Evolutionary conservation across 1,139 yeast genomes (phyloP), one percentile per base, ranked within the genome.

Genomic region (Debaryomycetaceae sp.): DNA sequence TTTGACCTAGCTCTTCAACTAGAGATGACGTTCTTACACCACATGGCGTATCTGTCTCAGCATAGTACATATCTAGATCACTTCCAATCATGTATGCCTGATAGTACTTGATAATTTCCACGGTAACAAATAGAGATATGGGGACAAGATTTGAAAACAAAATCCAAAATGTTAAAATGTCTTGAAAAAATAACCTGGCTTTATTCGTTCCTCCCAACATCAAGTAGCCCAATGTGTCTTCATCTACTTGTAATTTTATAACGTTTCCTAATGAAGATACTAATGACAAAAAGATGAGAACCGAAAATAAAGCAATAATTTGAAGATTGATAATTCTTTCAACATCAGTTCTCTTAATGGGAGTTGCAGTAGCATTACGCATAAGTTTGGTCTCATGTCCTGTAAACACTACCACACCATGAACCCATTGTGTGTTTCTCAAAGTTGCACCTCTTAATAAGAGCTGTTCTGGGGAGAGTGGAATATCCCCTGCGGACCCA

Each of bases 321-420:
- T 95, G 99, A 56, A 88, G 68, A 62, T 95, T 95, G 53, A 95
- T 91, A 66, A 91, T 88, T 64, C 96, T 81, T 70, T 95, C 99
- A 11, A 95, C 98, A 24, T 96, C 97, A 1, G 99, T 95, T 58
- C 96, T 79, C 62, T 95, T 95, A 57, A 95, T 95, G 5, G 99
- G 99, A 1, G 99, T 85, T 3, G 99, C 97, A 2, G 98, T 91
- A 11, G 99, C 99, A 68, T 95, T 95, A 60, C 99, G 81, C 99
- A 95, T 93, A 52, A 95, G 76, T 60, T 95, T 95, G 0, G 99
- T 93, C 67, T 95, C 99, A 63, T 95, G 99, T 24, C 99, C 99
- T 0, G 99, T 95, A 62, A 93, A 95, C 1, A 93, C 81, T 2
- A 88, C 97, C 39, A 90, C 76, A 27, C 99, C 99, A 56, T 89